These are phyloP conservation scores for Alternaria consortialis DNA, from an alignment of 2,329 filamentous ascomycete species.

Conservation along the genomic window DNA sequence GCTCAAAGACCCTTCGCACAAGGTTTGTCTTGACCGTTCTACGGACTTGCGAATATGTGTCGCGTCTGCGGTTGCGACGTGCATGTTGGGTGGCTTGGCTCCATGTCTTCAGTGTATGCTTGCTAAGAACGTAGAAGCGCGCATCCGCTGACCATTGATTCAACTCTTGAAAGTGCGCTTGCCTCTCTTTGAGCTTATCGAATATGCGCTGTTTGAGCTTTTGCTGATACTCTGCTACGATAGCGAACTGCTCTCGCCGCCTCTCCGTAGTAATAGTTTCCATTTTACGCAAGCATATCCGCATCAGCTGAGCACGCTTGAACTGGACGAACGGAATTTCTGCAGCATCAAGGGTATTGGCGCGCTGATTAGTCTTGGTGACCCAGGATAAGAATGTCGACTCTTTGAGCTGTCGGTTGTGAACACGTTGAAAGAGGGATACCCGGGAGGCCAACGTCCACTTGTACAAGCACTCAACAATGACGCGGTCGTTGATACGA, in stretches of 20 bases:
- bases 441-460: conserved; percentile 65
- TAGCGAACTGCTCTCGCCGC: conserved; percentile 46
- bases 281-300: conserved; percentile 38
- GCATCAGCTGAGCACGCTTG: conserved; percentile 42
- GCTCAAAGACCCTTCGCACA: conserved; percentile 53
- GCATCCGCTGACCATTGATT: conserved; percentile 64
- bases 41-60: conserved; percentile 64
- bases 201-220: conserved; percentile 52
- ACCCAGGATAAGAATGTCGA: conserved; percentile 41
- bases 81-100: conserved; percentile 59
- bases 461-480: conserved; percentile 66
- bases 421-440: conserved; percentile 52
- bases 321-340: conserved; percentile 43
- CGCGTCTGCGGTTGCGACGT: conserved; percentile 62
- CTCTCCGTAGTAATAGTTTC: conserved; percentile 36
- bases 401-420: conserved; percentile 42
- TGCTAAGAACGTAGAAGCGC: conserved; percentile 64
- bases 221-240: conserved; percentile 54
- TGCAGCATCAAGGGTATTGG: conserved; percentile 39
- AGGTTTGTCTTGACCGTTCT: conserved; percentile 64
- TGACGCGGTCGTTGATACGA: conserved; percentile 64
- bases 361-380: conserved; percentile 37
- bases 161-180: conserved; percentile 57
- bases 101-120: conserved; percentile 61
- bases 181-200: conserved; percentile 46